A percentile compares a stretch with the other conserved stretches of the same genome.
These are phyloP conservation scores for Arabidopsis thaliana DNA, from an alignment of 345 rosid species.

Conservation along the genomic window DNA sequence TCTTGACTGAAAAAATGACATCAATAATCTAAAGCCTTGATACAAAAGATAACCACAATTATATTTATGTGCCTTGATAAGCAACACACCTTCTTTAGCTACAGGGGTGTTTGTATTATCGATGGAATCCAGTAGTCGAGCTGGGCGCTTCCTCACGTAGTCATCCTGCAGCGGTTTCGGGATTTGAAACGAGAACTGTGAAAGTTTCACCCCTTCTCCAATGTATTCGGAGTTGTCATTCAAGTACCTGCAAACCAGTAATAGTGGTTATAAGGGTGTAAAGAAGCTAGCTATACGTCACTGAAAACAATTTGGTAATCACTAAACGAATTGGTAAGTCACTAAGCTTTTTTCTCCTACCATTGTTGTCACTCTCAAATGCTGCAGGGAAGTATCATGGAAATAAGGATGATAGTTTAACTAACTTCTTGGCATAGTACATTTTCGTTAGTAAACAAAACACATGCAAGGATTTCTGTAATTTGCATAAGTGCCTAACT, in stretches of 20 bases:
- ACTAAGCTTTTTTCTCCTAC: neutral
- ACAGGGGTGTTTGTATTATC: conserved; percentile 47
- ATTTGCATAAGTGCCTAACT: neutral
- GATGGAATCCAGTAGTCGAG: conserved; percentile 42
- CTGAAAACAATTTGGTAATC: conserved; percentile 12
- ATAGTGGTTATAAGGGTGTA: neutral
- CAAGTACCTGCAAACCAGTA: conserved; percentile 55
- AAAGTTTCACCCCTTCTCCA: conserved; percentile 52
- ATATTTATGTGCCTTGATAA: neutral
- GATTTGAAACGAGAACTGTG: conserved; percentile 75
- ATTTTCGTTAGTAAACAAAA: neutral
- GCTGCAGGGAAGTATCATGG: neutral
- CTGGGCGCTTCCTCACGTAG: conserved; percentile 70
- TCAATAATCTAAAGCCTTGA: neutral
- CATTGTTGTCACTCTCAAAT: conserved; percentile 9
- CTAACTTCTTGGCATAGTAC: neutral
- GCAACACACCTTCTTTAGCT: conserved; percentile 54
- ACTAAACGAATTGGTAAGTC: neutral
- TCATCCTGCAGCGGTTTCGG: conserved; percentile 73
- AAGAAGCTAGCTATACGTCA: neutral
- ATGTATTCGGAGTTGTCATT: conserved; percentile 59
- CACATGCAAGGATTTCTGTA: neutral
- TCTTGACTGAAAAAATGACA: neutral
- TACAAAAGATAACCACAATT: neutral
- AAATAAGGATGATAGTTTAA: neutral